Evolutionary conservation across 306 rosid species (phyloP).

Genomic region (Casuarina glauca): DNA sequence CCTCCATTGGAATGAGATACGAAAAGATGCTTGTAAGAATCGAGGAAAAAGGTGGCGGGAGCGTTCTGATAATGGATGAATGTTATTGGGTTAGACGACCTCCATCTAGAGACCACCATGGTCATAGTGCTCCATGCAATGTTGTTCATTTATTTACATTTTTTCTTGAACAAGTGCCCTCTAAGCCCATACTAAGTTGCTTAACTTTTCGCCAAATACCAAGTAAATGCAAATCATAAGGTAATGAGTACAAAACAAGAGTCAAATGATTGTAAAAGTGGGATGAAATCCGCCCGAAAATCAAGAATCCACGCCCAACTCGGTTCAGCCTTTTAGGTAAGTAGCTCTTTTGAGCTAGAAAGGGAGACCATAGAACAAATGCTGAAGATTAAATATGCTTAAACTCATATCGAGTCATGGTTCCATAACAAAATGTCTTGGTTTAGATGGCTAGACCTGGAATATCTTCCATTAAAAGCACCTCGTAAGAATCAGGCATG

Average conservation of each 20-base stretch:
- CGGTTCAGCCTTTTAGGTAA: not conserved
- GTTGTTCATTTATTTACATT: not conserved
- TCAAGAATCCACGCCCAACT: slow-evolving; percentile 32
- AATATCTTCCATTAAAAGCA: no score
- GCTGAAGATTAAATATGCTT: slow-evolving; percentile 1
- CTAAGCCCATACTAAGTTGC: slow-evolving; percentile 28
- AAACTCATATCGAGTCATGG: no score
- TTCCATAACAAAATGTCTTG: no score
- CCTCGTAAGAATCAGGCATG: no score
- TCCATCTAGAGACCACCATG: not conserved
- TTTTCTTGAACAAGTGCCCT: not conserved
- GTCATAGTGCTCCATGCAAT: not conserved
- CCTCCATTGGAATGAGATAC: not conserved
- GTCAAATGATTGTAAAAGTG: slow-evolving; percentile 23
- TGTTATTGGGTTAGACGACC: not conserved
- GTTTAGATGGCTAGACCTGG: no score
- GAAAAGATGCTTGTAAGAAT: slow-evolving; percentile 2
- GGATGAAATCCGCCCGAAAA: slow-evolving; percentile 25
- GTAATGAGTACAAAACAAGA: slow-evolving; percentile 49
- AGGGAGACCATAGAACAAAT: slow-evolving; percentile 22
- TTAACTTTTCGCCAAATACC: slow-evolving; percentile 16
- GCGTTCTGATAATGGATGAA: not conserved
- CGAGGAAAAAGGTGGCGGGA: not conserved
- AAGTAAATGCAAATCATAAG: slow-evolving; percentile 21
- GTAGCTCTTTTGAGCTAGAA: not conserved